These are phyloP conservation scores for Aegle marmelos DNA, from an alignment of 345 rosid genomes.

Conservation along the genomic window DNA sequence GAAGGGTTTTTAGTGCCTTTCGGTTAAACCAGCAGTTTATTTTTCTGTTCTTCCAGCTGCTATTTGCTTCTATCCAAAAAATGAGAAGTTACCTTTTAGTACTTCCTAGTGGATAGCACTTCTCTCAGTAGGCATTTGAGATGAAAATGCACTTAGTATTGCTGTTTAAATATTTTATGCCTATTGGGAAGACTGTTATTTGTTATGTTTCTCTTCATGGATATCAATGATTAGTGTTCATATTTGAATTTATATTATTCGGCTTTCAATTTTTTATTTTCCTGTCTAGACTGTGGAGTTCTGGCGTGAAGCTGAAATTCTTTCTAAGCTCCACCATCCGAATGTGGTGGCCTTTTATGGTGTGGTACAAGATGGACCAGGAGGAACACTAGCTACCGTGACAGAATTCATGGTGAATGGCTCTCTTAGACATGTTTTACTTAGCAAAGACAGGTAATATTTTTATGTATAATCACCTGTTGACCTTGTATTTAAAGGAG, in stretches of 20 bases:
- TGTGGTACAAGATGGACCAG: constrained; percentile 96
- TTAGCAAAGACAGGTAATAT: constrained; percentile 80
- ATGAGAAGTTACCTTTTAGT: not conserved
- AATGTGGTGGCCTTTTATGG: constrained; percentile 98
- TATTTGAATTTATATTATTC: not conserved
- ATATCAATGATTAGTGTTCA: not conserved
- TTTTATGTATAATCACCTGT: not conserved
- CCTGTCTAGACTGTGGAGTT: constrained; percentile 68
- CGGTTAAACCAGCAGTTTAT: not conserved
- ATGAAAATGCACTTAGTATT: not conserved
- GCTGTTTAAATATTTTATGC: not conserved
- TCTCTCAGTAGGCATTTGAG: not conserved
- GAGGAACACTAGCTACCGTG: constrained; percentile 91
- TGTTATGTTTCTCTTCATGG: constrained; percentile 4
- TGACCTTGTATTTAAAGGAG: not conserved
- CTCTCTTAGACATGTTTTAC: constrained; percentile 90
- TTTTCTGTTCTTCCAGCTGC: not conserved
- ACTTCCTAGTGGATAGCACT: not conserved
- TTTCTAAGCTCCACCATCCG: constrained; percentile 97
- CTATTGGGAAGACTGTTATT: constrained; percentile 1
- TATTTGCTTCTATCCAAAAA: not conserved
- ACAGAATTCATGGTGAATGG: constrained; percentile 98
- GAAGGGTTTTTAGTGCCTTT: not conserved
- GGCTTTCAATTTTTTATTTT: not conserved
- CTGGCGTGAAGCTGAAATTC: constrained; percentile 99